Evolutionary conservation across 139 green algal genomes (phyloP).

Genomic region (Spirogloea muscicola): DNA sequence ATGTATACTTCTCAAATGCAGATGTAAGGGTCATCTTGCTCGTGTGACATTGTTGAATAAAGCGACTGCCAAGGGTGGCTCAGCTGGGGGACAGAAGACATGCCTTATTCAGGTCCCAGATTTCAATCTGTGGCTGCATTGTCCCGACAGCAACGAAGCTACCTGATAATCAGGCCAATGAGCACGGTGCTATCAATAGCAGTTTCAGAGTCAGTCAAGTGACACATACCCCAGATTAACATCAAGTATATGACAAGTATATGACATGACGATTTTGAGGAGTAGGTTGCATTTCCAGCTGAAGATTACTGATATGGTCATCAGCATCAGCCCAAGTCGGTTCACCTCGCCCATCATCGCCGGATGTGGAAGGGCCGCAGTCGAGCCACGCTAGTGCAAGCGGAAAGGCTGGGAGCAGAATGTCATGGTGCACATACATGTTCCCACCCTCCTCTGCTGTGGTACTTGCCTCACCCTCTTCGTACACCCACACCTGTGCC

Average conservation of each 20-base stretch:
- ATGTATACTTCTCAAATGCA: too few species aligned
- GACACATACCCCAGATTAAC: neutral
- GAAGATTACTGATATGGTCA: too few species aligned
- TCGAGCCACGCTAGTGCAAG: slow-evolving; percentile 85
- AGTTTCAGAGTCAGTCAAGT: neutral
- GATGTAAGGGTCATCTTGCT: too few species aligned
- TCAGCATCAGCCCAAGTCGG: neutral
- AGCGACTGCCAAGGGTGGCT: too few species aligned
- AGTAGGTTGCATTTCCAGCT: too few species aligned
- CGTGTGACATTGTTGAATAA: too few species aligned
- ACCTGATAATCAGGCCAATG: slow-evolving; percentile 9
- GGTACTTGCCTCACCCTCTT: slow-evolving; percentile 57
- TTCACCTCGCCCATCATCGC: slow-evolving; percentile 4
- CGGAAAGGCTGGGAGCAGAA: slow-evolving; percentile 91
- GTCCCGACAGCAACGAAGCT: slow-evolving; percentile 86
- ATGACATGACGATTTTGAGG: too few species aligned
- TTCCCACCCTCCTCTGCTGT: slow-evolving; percentile 9
- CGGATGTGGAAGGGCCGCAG: slow-evolving; percentile 53
- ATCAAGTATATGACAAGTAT: too few species aligned
- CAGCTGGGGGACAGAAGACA: too few species aligned
- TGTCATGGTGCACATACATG: slow-evolving; percentile 91
- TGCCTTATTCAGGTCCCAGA: slow-evolving; percentile 96
- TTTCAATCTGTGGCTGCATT: slow-evolving; percentile 90
- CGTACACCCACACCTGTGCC: slow-evolving; percentile 80
- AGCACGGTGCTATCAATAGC: too few species aligned